Evolutionary conservation across 1,139 yeast species (phyloP), one percentile per base, ranked within the genome.

Genomic region (Hyphopichia wangnamkhiaoensis): DNA sequence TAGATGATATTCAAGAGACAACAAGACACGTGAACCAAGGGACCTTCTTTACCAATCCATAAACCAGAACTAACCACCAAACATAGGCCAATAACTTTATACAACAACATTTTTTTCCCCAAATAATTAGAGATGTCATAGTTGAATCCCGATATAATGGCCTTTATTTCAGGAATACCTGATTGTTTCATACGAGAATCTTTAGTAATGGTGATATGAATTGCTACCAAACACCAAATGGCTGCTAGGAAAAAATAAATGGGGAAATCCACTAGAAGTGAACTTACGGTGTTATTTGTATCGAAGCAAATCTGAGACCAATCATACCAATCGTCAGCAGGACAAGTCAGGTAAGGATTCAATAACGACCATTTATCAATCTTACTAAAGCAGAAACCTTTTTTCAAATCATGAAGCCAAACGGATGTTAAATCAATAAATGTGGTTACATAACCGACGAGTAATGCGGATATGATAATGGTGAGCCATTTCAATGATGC

Each of bases 31-130:
- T 90, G 97, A 23, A 89, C 95, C 41, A 93, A 68, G 0, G 98
- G 98, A 1, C 97, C 98, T 54, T 91, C 98, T 55, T 85, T 86
- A 9, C 98, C 97, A 5, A 89, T 74, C 86, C 96, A 88, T 2
- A 91, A 58, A 0, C 97, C 97, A 1, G 94, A 80, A 17, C 95
- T 82, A 12, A 88, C 85, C 29, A 82, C 83, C 35, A 84, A 63
- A 27, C 82, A 63, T 43, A 85, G 62, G 18, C 89, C 84, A 3
- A 68, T 37, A 2, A 73, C 64, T 51, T 84, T 84, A 44, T 68
- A 63, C 1, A 74, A 28, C 13, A 84, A 63, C 1, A 84, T 71
- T 16, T 55, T 54, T 8, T 68, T 43, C 2, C 81, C 76, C 37
- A 84, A 59, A 46, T 80, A 79, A 6, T 63, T 64, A 10, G 64